Base-by-base conservation (phyloP, 805 yeast genomes). In the Zygoascus biomembranicola region DNA sequence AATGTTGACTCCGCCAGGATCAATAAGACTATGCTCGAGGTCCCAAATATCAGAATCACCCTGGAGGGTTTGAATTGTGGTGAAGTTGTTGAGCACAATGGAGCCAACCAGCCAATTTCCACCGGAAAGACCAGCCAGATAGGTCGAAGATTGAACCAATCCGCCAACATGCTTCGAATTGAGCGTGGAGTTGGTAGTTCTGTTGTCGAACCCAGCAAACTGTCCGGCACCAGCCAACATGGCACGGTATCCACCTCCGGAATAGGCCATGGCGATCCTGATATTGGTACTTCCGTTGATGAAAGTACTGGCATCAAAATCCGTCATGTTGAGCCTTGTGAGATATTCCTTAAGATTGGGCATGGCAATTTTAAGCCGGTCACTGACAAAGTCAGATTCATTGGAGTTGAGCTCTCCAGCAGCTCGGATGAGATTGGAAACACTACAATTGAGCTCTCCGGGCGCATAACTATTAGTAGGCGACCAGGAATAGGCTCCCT, bases 231-330 rank as follows among this genome's bases (percentile, higher is more conserved):
- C 96, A 54, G 76, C 70, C 46, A 89, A 70, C 88, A 89, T 87
- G 35, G 96, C 95, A 57, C 97, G 77, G 67, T 87, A 89, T 2
- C 96, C 96, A 64, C 97, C 96, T 46, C 96, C 96, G 14, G 87
- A 80, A 59, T 82, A 81, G 8, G 90, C 84, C 28, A 72, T 56
- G 13, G 73, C 76, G 32, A 68, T 61, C 28, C 56, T 61, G 47
- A 65, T 54, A 23, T 59, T 56, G 10, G 64, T 57, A 77, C 59
- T 54, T 53, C 65, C 55, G 39, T 55, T 53, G 46, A 67, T 44
- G 44, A 67, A 63, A 2, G 55, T 53, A 8, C 64, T 64, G 1
- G 77, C 76, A 56, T 78, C 75, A 58, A 80, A 77, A 56, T 74
- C 80, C 14, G 71, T 65, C 66, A 81, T 60, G 53, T 73, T 73